Evolutionary conservation across 768 basidiomycete genomes (phyloP), one percentile per base, ranked within the genome.

Genomic region (Candolleomyces efflorescens): DNA sequence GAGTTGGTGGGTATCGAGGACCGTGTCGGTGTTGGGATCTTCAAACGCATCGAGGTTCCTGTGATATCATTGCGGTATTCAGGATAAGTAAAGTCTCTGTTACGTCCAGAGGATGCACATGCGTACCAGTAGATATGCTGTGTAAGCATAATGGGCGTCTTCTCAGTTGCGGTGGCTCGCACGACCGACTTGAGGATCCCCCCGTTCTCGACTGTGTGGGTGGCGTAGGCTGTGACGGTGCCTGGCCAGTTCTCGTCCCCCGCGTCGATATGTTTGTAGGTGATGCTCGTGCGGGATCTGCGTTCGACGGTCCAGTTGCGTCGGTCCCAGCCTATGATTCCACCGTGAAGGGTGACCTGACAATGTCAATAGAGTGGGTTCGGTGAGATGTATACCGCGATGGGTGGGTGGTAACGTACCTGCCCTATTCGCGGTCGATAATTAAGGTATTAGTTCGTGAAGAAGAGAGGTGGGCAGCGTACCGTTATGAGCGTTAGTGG

Each of bases 161-260:
- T 71, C 61, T 82, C 67, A 0, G 78, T 76, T 0, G 81, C 78
- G 5, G 69, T 74, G 1, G 81, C 81, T 37, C 73, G 71, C 18
- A 83, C 68, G 3, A 63, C 67, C 0, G 78, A 79, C 32, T 72
- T 68, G 44, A 81, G 65, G 5, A 74, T 65, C 13, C 80, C 78
- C 2, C 74, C 75, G 52, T 80, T 74, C 43, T 65, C 68, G 1
- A 82, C 79, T 0, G 75, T 67, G 62, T 82, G 80, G 0, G 78
- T 82, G 1, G 75, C 76, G 56, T 68, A 75, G 44, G 71, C 77
- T 5, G 69, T 75, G 5, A 79, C 78, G 38, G 60, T 73, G 36
- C 81, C 82, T 2, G 82, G 82, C 61, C 82, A 85, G 1, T 82
- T 83, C 65, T 84, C 77, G 54, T 79, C 76, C 4, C 76, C 82